Conservation (phyloP, 176 grass and related monocot species). For the Miscanthus lutarioriparius region DNA sequence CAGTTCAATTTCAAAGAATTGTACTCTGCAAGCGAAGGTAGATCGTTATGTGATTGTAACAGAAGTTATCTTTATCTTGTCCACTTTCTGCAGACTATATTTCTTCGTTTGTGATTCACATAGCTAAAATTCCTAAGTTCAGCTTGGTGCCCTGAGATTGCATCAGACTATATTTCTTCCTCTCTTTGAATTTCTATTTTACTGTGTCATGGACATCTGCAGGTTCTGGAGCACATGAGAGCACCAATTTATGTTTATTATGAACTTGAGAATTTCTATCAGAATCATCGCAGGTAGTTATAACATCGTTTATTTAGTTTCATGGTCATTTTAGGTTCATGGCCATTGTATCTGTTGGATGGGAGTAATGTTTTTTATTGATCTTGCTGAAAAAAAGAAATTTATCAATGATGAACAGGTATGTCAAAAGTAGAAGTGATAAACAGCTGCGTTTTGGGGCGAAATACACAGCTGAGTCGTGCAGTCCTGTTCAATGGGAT, state of each 20-base stretch:
- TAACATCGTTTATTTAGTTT: conserved; percentile 10
- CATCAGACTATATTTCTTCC: neutral
- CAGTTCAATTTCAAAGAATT: conserved; percentile 81
- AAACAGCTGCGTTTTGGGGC: conserved; percentile 70
- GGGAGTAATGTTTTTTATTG: neutral
- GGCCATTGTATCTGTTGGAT: neutral
- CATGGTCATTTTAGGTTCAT: neutral
- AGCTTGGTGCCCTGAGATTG: conserved; percentile 1
- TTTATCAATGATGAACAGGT: conserved; percentile 45
- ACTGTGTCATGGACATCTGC: conserved; percentile 26
- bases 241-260: conserved; percentile 95
- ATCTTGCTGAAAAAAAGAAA: conserved; percentile 27
- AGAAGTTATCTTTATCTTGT: conserved; percentile 14
- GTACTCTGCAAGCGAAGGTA: conserved; percentile 73
- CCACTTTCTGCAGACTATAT: neutral
- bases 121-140: neutral
- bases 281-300: conserved; percentile 89
- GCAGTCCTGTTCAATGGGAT: conserved; percentile 52
- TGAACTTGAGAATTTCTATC: conserved; percentile 93
- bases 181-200: conserved; percentile 3
- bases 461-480: conserved; percentile 56
- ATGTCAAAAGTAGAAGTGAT: conserved; percentile 86
- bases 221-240: conserved; percentile 77
- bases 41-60: conserved; percentile 23
- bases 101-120: neutral